Evolutionary conservation across 1,139 yeast genomes (phyloP).

Genomic region (Pichia sorboxylosa): DNA sequence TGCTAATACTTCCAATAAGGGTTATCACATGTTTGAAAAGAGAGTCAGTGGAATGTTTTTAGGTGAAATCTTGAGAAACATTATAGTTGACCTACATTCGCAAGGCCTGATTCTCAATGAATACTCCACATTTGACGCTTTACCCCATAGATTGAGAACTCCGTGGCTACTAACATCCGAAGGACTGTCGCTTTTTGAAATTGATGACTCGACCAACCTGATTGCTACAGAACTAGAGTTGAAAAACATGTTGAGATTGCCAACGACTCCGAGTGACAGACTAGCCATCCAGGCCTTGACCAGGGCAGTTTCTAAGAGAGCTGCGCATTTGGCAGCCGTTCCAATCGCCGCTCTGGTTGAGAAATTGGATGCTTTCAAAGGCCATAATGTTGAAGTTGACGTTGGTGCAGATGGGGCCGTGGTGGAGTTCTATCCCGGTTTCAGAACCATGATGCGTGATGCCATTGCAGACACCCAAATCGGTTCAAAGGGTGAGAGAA

Average conservation of each 20-base stretch:
- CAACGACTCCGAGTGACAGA: slow-evolving; percentile 62
- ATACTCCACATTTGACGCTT: slow-evolving; percentile 37
- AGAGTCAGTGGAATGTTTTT: slow-evolving; percentile 89
- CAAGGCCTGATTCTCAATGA: slow-evolving; percentile 46
- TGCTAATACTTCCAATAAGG: slow-evolving; percentile 61
- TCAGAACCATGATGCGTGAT: slow-evolving; percentile 61
- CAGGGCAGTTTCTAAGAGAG: slow-evolving; percentile 69
- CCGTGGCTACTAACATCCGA: slow-evolving; percentile 79
- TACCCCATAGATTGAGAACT: slow-evolving; percentile 56
- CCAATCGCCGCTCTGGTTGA: slow-evolving; percentile 72
- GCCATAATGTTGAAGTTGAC: slow-evolving; percentile 55
- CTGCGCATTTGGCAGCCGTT: slow-evolving; percentile 77
- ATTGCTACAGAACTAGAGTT: slow-evolving; percentile 54
- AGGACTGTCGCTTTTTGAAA: slow-evolving; percentile 69
- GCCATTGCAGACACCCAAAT: slow-evolving; percentile 62
- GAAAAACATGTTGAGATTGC: slow-evolving; percentile 52
- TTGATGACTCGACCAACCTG: slow-evolving; percentile 64
- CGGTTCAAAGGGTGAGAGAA: slow-evolving; percentile 58
- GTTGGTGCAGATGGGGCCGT: slow-evolving; percentile 94
- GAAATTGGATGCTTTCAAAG: slow-evolving; percentile 44
- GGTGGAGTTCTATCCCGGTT: slow-evolving; percentile 84
- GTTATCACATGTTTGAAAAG: slow-evolving; percentile 85
- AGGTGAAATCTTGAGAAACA: slow-evolving; percentile 76
- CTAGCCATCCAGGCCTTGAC: slow-evolving; percentile 58
- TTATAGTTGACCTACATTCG: slow-evolving; percentile 54